These are phyloP conservation scores for Aspergillus nidulans DNA, from an alignment of 495 filamentous ascomycete genomes.

Conservation along the genomic window DNA sequence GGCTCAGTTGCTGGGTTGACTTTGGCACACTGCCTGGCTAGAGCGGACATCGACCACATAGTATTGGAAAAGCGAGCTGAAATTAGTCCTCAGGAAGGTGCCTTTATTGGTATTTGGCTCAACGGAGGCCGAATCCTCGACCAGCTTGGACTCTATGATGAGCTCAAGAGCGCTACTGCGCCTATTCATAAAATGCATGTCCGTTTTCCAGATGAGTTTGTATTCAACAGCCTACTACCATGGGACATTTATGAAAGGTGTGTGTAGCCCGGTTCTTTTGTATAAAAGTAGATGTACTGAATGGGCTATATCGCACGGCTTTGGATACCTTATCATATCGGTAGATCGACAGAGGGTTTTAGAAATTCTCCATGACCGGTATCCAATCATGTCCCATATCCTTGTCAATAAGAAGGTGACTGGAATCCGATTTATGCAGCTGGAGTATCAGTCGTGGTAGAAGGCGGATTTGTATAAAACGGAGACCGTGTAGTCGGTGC, in stretches of 20 bases:
- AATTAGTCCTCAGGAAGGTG: background rate
- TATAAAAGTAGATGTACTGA: too few relatives aligned
- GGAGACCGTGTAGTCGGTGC: constrained; percentile 40
- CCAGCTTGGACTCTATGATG: background rate
- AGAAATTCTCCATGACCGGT: background rate
- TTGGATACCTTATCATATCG: background rate
- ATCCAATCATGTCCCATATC: background rate
- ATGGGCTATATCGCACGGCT: too few relatives aligned
- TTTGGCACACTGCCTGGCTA: background rate
- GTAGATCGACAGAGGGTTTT: background rate
- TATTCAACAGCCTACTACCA: background rate
- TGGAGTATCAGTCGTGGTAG: background rate
- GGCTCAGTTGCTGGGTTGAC: background rate
- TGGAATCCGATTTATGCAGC: background rate
- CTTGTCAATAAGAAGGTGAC: background rate
- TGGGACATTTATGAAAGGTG: too few relatives aligned
- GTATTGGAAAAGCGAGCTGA: background rate
- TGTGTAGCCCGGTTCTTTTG: too few relatives aligned
- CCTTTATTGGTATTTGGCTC: background rate
- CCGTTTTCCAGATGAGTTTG: background rate
- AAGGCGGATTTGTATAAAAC: constrained; percentile 27
- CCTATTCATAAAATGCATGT: background rate
- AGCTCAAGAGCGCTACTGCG: background rate
- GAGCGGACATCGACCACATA: background rate
- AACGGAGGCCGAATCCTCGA: background rate